These are phyloP conservation scores for Pseudohalonectria lignicola DNA, from an alignment of 2,329 filamentous ascomycete species.

Conservation along the genomic window DNA sequence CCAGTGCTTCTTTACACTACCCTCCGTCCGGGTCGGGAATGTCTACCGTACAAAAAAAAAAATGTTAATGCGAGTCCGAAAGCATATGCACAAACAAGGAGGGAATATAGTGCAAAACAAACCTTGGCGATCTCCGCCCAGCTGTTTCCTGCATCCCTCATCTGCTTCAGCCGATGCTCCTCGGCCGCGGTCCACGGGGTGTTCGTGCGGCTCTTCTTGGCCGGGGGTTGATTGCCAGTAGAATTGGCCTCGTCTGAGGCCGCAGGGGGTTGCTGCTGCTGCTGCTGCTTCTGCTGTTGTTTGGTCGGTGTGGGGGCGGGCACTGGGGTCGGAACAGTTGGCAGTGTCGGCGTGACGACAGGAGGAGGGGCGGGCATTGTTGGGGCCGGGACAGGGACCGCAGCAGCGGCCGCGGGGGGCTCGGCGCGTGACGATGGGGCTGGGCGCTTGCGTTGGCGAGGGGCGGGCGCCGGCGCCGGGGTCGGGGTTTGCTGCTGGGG, in stretches of 20 bases:
- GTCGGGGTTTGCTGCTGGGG: conserved; percentile 13
- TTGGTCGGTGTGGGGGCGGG: conserved; percentile 16
- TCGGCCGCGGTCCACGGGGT: conserved; percentile 96
- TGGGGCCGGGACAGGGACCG: conserved; percentile 21
- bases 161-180: conserved; percentile 82
- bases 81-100: neutral
- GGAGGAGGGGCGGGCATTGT: conserved; percentile 20
- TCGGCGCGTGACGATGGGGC: conserved; percentile 17
- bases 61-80: neutral
- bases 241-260: conserved; percentile 19
- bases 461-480: conserved; percentile 15
- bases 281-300: conserved; percentile 15
- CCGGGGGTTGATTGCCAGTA: conserved; percentile 37
- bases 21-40: conserved; percentile 87
- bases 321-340: conserved; percentile 7
- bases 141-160: conserved; percentile 85
- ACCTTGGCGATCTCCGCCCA: conserved; percentile 99
- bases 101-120: conserved; percentile 10
- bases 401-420: conserved; percentile 10
- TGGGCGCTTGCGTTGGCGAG: conserved; percentile 28
- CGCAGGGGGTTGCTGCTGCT: conserved; percentile 12
- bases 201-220: conserved; percentile 95
- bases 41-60: conserved; percentile 39
- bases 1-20: conserved; percentile 99
- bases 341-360: conserved; percentile 18